Conservation (phyloP, 2,329 filamentous ascomycete genomes). For the Cercospora sesami region DNA sequence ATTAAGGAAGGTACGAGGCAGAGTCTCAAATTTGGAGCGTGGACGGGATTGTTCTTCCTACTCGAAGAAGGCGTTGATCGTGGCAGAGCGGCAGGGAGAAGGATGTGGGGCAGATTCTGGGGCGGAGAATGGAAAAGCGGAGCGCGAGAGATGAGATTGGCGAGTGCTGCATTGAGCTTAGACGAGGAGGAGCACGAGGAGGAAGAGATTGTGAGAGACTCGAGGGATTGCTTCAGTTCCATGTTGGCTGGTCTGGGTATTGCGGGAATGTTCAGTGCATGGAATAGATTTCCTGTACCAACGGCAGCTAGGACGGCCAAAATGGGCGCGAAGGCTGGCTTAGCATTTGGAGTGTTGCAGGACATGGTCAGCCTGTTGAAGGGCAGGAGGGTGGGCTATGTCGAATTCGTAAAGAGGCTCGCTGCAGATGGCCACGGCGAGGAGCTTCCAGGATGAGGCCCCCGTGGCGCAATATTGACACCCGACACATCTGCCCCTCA, state of each 20-base stretch:
- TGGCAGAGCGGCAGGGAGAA: slow-evolving; percentile 63
- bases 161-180: slow-evolving; percentile 37
- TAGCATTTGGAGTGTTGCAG: slow-evolving; percentile 78
- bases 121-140: slow-evolving; percentile 34
- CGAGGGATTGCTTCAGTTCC: slow-evolving; percentile 75
- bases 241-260: slow-evolving; percentile 79
- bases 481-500: neutral
- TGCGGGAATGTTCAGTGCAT: slow-evolving; percentile 81
- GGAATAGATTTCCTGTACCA: slow-evolving; percentile 77
- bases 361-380: slow-evolving; percentile 69
- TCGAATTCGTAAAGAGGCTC: slow-evolving; percentile 57
- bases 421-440: neutral
- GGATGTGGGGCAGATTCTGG: slow-evolving; percentile 42
- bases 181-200: slow-evolving; percentile 30
- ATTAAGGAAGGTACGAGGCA: slow-evolving; percentile 76
- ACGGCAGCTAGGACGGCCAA: slow-evolving; percentile 65
- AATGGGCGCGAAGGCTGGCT: slow-evolving; percentile 73
- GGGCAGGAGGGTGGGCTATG: slow-evolving; percentile 72
- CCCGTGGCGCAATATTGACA: neutral
- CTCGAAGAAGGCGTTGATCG: slow-evolving; percentile 85
- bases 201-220: slow-evolving; percentile 43
- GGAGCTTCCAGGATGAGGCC: neutral
- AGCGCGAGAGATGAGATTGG: slow-evolving; percentile 38
- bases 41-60: slow-evolving; percentile 73
- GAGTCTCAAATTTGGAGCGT: slow-evolving; percentile 68